Evolutionary conservation across 441 rosid genomes (phyloP).

Genomic region (Biscutella auriculata): DNA sequence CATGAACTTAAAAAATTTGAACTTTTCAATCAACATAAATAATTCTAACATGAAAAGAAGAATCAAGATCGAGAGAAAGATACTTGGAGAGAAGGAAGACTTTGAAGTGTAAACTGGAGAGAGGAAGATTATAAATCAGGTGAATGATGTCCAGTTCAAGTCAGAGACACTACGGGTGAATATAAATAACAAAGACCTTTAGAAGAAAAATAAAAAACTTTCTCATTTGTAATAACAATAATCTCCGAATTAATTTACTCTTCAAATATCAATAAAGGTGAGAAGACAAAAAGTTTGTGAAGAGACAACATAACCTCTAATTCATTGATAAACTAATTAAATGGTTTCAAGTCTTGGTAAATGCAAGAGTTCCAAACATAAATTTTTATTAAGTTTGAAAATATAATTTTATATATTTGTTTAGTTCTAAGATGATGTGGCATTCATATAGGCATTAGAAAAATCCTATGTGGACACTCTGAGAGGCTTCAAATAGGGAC

Average conservation of each 20-base stretch:
- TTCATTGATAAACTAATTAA: no score
- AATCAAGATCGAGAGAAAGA: neutral
- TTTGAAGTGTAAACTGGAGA: constrained; percentile 40
- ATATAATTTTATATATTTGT: no score
- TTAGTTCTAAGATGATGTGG: no score
- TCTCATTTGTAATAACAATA: constrained; percentile 13
- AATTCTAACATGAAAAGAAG: neutral
- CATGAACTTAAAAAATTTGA: no score
- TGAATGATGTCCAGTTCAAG: constrained; percentile 10
- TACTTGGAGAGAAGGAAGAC: constrained; percentile 75
- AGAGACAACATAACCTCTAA: no score
- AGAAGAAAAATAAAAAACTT: constrained; percentile 10
- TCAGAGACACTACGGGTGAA: constrained; percentile 13
- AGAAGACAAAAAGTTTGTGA: neutral
- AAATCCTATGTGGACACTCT: no score
- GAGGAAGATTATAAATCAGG: constrained; percentile 28
- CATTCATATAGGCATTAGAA: no score
- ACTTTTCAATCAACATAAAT: neutral
- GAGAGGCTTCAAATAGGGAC: no score
- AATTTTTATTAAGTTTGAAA: no score
- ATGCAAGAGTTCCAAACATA: no score
- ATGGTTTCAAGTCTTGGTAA: no score
- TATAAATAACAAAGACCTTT: constrained; percentile 14
- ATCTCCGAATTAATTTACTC: neutral
- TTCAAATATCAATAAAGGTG: no score